Evolutionary conservation across 495 filamentous ascomycete species (phyloP).

Genomic region (Penicillium riverlandense): DNA sequence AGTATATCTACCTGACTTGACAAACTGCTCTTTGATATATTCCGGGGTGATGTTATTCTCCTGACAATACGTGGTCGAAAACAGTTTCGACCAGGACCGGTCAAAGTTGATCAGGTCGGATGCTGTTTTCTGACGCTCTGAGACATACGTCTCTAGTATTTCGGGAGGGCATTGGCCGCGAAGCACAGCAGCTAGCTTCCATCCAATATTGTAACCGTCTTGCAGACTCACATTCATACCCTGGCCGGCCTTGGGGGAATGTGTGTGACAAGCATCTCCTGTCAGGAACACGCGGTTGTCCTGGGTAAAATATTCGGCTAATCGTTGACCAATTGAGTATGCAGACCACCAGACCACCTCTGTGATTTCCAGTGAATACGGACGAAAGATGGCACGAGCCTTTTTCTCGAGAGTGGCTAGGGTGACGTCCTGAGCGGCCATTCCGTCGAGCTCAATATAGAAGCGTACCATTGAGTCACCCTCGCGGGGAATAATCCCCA

Average conservation of each 20-base stretch:
- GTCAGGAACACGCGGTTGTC: constrained; percentile 48
- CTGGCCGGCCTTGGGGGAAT: constrained; percentile 57
- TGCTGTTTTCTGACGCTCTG: constrained; percentile 63
- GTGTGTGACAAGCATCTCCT: constrained; percentile 58
- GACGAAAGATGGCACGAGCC: constrained; percentile 51
- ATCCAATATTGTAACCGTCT: constrained; percentile 63
- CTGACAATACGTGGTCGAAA: too few species aligned
- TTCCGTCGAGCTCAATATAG: constrained; percentile 61
- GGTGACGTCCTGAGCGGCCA: constrained; percentile 28
- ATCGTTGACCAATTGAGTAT: constrained; percentile 52
- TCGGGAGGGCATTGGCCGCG: constrained; percentile 46
- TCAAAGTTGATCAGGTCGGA: constrained; percentile 72
- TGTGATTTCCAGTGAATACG: constrained; percentile 46
- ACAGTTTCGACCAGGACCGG: constrained; percentile 54
- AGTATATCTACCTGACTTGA: constrained; percentile 54
- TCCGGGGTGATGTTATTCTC: constrained; percentile 25
- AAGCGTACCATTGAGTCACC: constrained; percentile 60
- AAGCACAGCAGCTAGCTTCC: constrained; percentile 67
- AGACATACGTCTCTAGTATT: constrained; percentile 60
- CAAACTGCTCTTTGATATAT: constrained; percentile 51
- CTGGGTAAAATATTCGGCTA: constrained; percentile 48
- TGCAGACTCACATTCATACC: constrained; percentile 44
- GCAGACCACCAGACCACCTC: constrained; percentile 52
- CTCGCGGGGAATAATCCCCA: constrained; percentile 69
- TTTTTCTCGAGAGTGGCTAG: constrained; percentile 50